Evolutionary conservation across 805 yeast species (phyloP), one percentile per base, ranked within the genome.

Genomic region (Saturnispora hagleri): DNA sequence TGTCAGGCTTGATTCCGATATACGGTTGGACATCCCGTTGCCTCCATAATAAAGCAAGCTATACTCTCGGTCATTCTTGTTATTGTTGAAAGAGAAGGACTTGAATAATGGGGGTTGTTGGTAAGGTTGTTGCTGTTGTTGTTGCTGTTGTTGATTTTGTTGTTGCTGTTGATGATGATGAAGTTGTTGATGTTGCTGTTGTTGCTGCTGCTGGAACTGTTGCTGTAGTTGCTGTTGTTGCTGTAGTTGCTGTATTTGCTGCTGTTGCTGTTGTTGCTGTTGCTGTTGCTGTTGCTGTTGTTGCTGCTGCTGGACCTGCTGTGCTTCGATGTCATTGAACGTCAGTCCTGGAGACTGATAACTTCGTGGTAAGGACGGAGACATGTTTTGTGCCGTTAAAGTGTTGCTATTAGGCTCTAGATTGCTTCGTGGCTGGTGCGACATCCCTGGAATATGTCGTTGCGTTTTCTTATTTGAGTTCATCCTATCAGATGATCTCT

Each of bases 1-100:
- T 7, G 10, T 22, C 10, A 41, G 40, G 15, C 44, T 53, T 13
- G 59, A 46, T 38, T 60, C 62, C 8, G 57, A 41, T 3, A 38
- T 15, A 10, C 42, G 18, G 22, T 38, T 38, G 20, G 42, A 38
- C 24, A 38, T 38, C 12, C 42, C 42, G 22, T 38, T 38, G 42
- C 17, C 17, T 18, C 42, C 42, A 8, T n/a, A 24, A 41, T 41
- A 41, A 22, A 41, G 31, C 18, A 41, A 24, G 15, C 31, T 22
- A 20, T 45, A 45, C 20, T 45, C 47, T 24, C 47, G 35, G 22
- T 48, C 51, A 8, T 38, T 33, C 15, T 43, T 35, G 47, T 31
- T 35, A 28, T 38, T 34, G 17, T 33, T 43, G 18, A 49, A 49
- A 5, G 43, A 34, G 18, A 49, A 49, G 2, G 51, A n/a, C 31